phyloP scores from a whole-genome alignment of 306 rosid genomes.

The Pachyrhizus erosus region DNA sequence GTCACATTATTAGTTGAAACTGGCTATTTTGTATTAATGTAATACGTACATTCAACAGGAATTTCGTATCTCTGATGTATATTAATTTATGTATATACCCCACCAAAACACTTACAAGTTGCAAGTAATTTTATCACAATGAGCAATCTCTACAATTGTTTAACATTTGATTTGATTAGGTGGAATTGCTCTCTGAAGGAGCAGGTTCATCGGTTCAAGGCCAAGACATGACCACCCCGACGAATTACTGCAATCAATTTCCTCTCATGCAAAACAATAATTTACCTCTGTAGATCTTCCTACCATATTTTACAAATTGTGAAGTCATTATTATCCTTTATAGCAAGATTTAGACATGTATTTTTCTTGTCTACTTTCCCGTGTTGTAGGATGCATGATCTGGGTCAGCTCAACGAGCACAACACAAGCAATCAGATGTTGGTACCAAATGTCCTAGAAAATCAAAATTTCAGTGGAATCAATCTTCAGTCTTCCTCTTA shows the following conservation, averaged over 20 bases:
- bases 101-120: not conserved
- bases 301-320: not conserved
- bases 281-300: not conserved
- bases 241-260: not conserved
- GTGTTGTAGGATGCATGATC: not conserved
- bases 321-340: not conserved
- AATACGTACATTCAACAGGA: not conserved
- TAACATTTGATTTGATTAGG: conserved; percentile 22
- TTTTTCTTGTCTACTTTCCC: not conserved
- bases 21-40: not conserved
- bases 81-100: not conserved
- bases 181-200: not conserved
- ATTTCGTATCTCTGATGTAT: not conserved
- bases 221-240: not conserved
- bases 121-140: not conserved
- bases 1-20: not conserved
- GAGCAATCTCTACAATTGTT: not conserved
- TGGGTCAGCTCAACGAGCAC: not conserved
- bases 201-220: not conserved
- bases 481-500: not conserved
- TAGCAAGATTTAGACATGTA: not conserved
- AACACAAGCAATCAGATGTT: not conserved
- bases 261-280: not conserved
- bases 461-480: not conserved
- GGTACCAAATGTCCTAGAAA: not conserved